Percentiles rank a stretch among this genome's conserved stretches.
Evolutionary conservation across 148 eudicot genomes (phyloP).

Genomic region (Agrostemma githago): DNA sequence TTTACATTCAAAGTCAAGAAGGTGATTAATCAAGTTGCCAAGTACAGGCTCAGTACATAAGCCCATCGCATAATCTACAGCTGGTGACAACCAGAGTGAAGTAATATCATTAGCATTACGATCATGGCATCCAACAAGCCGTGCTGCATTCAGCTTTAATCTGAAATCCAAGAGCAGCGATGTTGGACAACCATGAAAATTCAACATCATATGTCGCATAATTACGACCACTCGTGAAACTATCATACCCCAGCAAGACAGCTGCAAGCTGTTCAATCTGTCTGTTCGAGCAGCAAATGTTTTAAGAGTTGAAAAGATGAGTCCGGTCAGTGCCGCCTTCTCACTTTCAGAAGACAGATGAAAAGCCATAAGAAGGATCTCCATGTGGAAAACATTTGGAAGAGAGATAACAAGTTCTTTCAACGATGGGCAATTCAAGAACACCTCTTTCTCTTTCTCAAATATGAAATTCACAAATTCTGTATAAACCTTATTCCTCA

Average conservation of each 20-base stretch:
- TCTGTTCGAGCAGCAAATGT: conserved; percentile 39
- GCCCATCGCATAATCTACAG: conserved; percentile 44
- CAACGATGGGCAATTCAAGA: conserved; percentile 31
- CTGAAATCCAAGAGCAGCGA: conserved; percentile 69
- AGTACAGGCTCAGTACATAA: conserved; percentile 31
- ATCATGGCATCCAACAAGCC: conserved; percentile 32
- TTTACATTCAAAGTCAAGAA: conserved; percentile 75
- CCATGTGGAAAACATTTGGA: conserved; percentile 83
- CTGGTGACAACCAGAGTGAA: conserved; percentile 59
- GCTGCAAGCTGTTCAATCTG: conserved; percentile 37
- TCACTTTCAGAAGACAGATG: conserved; percentile 84
- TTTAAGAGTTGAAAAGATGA: conserved; percentile 50
- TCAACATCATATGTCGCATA: conserved; percentile 75
- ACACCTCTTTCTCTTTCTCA: conserved; percentile 51
- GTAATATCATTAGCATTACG: conserved; percentile 32
- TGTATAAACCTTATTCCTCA: conserved; percentile 58
- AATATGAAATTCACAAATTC: conserved; percentile 52
- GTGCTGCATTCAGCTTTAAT: conserved; percentile 58
- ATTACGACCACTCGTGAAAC: conserved; percentile 75
- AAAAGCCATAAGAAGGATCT: conserved; percentile 83
- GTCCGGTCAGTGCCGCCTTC: conserved; percentile 49
- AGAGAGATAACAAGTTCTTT: conserved; percentile 59
- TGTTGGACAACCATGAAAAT: conserved; percentile 73
- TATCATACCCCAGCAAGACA: conserved; percentile 84
- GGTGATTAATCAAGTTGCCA: conserved; percentile 51